A percentile compares a stretch with the other conserved stretches of the same genome.
These are phyloP conservation scores for Teunomyces kruisii DNA, from an alignment of 805 yeast species.

Conservation along the genomic window DNA sequence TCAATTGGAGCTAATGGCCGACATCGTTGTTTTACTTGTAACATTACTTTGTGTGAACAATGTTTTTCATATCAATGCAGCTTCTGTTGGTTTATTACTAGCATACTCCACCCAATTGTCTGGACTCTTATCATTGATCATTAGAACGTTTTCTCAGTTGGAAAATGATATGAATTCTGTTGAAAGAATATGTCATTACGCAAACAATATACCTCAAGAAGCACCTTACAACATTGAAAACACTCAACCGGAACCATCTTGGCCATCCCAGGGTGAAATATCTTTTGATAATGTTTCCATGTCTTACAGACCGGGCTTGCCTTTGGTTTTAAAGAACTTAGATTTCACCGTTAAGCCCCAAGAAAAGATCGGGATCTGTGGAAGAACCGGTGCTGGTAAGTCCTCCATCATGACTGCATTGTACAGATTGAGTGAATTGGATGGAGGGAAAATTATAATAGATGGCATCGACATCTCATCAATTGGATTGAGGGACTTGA, in stretches of 20 bases:
- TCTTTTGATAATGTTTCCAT: constrained; percentile 20
- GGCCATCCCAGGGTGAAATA: constrained; percentile 43
- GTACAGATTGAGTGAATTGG: constrained; percentile 14
- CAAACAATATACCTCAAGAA: constrained; percentile 60
- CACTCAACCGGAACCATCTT: constrained; percentile 41
- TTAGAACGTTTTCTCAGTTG: constrained; percentile 64
- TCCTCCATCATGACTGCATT: constrained; percentile 18
- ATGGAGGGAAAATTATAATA: constrained; percentile 12
- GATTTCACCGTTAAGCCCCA: constrained; percentile 8
- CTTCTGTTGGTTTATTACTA: constrained; percentile 66
- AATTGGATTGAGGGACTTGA: constrained; percentile 12
- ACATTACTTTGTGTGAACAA: constrained; percentile 58
- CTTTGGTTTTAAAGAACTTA: constrained; percentile 61
- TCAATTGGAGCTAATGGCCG: constrained; percentile 55
- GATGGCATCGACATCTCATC: constrained; percentile 15
- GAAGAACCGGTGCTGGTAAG: constrained; percentile 23
- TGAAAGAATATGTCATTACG: constrained; percentile 69
- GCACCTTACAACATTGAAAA: constrained; percentile 53
- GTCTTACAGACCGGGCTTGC: constrained; percentile 63
- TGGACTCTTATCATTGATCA: constrained; percentile 55
- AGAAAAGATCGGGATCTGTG: constrained; percentile 20
- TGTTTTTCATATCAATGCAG: constrained; percentile 54
- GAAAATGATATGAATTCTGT: constrained; percentile 78
- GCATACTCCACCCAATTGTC: constrained; percentile 57
- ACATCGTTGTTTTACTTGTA: constrained; percentile 50